Evolutionary conservation across 83 land plant genomes (phyloP).

Genomic region (Thuja plicata): DNA sequence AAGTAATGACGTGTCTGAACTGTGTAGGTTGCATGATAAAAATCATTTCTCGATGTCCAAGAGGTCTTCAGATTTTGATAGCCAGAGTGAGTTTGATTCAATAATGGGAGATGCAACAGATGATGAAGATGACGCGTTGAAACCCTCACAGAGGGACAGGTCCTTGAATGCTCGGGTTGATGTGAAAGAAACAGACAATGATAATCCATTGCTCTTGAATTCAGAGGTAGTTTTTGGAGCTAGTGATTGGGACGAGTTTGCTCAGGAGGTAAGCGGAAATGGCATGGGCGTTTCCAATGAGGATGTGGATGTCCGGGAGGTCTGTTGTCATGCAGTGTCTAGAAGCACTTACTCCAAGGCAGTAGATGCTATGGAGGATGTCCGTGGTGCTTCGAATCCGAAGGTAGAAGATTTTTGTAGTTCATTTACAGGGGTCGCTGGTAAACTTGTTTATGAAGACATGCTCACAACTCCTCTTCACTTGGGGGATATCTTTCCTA

Average conservation of each 20-base stretch:
- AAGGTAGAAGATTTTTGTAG: not conserved
- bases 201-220: slow-evolving; percentile 36
- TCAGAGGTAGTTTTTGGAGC: slow-evolving; percentile 63
- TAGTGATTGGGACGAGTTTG: slow-evolving; percentile 71
- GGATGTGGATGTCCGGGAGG: slow-evolving; percentile 6
- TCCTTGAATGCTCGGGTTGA: not conserved
- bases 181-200: slow-evolving; percentile 13
- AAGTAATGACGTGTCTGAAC: not conserved
- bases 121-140: slow-evolving; percentile 21
- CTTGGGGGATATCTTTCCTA: not conserved
- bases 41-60: slow-evolving; percentile 14
- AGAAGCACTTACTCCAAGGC: not conserved
- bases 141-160: not conserved
- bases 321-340: not conserved
- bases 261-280: slow-evolving; percentile 31
- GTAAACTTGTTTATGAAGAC: slow-evolving; percentile 17
- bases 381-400: not conserved
- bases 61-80: slow-evolving; percentile 24
- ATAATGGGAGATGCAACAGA: slow-evolving; percentile 44
- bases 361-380: not conserved
- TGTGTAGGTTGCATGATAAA: not conserved
- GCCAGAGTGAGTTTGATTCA: slow-evolving; percentile 46
- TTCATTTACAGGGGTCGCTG: slow-evolving; percentile 3
- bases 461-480: slow-evolving; percentile 6
- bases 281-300: not conserved